Evolutionary conservation across 257 asterid species (phyloP).

Genomic region (Rubia yunnanensis): DNA sequence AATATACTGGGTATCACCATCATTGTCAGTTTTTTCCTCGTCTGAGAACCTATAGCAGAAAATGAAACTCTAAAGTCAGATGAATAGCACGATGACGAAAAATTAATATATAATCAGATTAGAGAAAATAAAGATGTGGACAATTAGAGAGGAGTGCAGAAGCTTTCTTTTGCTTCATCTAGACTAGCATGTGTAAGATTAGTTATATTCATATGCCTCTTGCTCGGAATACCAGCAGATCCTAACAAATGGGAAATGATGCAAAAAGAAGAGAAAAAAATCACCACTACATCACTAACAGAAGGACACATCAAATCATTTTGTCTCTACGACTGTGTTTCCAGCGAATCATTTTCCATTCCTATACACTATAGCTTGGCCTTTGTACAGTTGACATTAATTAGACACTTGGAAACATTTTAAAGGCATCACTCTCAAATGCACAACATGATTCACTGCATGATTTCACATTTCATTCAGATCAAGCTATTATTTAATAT

Average conservation of each 20-base stretch:
- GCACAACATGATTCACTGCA: neutral
- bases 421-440: neutral
- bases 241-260: neutral
- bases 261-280: neutral
- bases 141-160: neutral
- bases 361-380: neutral
- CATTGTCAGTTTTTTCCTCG: slow-evolving; percentile 83
- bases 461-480: neutral
- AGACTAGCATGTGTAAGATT: neutral
- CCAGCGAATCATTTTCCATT: neutral
- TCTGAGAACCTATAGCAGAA: slow-evolving; percentile 44
- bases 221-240: neutral
- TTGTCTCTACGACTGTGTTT: neutral
- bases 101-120: neutral
- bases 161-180: neutral
- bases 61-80: slow-evolving; percentile 13
- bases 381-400: neutral
- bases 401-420: neutral
- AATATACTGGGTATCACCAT: slow-evolving; percentile 95
- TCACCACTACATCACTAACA: neutral
- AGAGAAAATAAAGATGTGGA: neutral
- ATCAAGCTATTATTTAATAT: neutral
- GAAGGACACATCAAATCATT: neutral
- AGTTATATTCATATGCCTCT: neutral
- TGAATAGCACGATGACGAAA: slow-evolving; percentile 1